A percentile compares a stretch with the other conserved stretches of the same genome.
Conservation (phyloP, 495 filamentous ascomycete species). For the Penicillium roqueforti region DNA sequence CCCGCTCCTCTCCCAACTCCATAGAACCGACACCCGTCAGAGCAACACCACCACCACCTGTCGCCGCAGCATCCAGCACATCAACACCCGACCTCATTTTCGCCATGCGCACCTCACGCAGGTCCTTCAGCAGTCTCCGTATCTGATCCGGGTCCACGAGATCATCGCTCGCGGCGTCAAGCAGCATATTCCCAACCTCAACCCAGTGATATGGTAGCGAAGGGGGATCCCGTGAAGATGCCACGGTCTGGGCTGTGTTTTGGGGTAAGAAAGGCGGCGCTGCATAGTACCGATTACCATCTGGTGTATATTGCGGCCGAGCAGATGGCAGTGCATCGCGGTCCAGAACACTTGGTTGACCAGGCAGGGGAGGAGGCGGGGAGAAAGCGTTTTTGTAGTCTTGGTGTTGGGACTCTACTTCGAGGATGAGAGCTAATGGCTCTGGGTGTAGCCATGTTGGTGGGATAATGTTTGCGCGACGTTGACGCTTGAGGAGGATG, state of each 20-base stretch:
- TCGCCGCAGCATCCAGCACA: constrained; percentile 59
- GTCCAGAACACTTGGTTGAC: constrained; percentile 32
- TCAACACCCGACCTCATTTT: constrained; percentile 78
- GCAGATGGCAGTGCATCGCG: constrained; percentile 29
- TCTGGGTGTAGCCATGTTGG: constrained; percentile 79
- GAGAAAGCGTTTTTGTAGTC: constrained; percentile 63
- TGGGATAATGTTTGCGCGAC: constrained; percentile 87
- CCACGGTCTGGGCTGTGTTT: constrained; percentile 34
- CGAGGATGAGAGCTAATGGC: constrained; percentile 69
- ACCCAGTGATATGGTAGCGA: constrained; percentile 92
- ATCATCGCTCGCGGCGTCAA: constrained; percentile 82
- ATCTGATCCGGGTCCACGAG: constrained; percentile 71
- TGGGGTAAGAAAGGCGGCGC: constrained; percentile 42
- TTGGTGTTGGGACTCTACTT: constrained; percentile 67
- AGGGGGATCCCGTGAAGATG: constrained; percentile 34
- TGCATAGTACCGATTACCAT: constrained; percentile 39
- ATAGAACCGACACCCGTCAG: constrained; percentile 85
- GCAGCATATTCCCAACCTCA: constrained; percentile 77
- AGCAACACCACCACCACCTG: constrained; percentile 61
- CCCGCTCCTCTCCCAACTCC: constrained; percentile 83
- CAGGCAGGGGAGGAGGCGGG: constrained; percentile 61
- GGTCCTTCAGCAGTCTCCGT: constrained; percentile 69
- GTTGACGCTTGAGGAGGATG: constrained; percentile 92
- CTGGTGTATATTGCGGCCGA: constrained; percentile 37
- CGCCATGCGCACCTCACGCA: constrained; percentile 82